Conservation (phyloP, 2,329 filamentous ascomycete genomes). For the Teratosphaeria pseudoeucalypti region DNA sequence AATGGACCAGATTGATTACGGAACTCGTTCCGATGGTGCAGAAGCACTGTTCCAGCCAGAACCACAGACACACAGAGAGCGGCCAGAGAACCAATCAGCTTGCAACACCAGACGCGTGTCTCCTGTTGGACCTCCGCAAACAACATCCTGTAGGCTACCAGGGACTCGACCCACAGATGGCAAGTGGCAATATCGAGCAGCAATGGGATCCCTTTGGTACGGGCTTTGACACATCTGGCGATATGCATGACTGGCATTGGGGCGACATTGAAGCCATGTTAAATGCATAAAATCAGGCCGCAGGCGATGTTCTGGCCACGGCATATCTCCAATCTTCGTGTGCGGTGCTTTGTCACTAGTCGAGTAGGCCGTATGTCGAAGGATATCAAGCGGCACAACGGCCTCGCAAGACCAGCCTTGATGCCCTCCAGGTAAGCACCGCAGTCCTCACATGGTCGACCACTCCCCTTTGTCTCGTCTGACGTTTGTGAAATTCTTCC, state of each 20-base stretch:
- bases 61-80: background rate
- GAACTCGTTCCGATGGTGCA: background rate
- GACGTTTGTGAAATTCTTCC: constrained; percentile 7
- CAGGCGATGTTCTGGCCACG: background rate
- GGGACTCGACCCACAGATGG: background rate
- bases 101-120: background rate
- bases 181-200: background rate
- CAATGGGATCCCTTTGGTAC: background rate
- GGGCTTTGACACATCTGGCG: background rate
- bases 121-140: background rate
- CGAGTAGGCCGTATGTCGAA: background rate
- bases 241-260: background rate
- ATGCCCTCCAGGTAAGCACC: no score
- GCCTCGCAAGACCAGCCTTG: no score
- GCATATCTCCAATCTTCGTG: background rate
- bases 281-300: background rate
- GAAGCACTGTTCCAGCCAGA: background rate
- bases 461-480: constrained; percentile 3
- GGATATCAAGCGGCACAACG: no score
- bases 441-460: background rate
- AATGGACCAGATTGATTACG: background rate
- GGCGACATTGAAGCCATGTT: background rate
- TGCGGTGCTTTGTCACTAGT: no score
- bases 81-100: no score
- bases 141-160: background rate